These are phyloP conservation scores for Petrea volubilis DNA, from an alignment of 257 asterid genomes.

Conservation along the genomic window DNA sequence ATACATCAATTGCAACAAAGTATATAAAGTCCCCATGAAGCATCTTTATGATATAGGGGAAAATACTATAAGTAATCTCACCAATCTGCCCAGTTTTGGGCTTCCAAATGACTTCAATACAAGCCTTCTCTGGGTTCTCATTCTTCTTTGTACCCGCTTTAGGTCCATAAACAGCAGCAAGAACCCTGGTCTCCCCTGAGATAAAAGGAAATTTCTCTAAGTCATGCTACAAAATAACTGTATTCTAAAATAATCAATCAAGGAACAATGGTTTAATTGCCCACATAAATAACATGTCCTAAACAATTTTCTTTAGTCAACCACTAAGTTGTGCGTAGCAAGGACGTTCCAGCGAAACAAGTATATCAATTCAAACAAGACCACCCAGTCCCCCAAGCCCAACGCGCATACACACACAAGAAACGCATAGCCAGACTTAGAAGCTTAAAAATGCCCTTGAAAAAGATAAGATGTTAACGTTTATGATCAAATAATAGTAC, in stretches of 20 bases:
- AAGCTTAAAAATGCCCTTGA: not conserved
- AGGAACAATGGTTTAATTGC: not conserved
- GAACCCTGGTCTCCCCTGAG: constrained; percentile 92
- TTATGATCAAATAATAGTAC: not conserved
- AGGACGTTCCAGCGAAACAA: not conserved
- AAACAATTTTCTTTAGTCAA: not conserved
- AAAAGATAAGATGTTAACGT: not conserved
- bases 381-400: not conserved
- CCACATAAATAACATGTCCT: not conserved
- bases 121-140: constrained; percentile 94
- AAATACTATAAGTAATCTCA: constrained; percentile 23
- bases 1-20: constrained; percentile 3
- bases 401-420: not conserved
- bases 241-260: not conserved
- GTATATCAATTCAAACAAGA: not conserved
- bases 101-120: constrained; percentile 90
- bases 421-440: not conserved
- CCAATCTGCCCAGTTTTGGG: constrained; percentile 87
- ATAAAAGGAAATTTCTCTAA: constrained; percentile 9
- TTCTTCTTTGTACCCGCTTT: constrained; percentile 92
- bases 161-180: constrained; percentile 96
- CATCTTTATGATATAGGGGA: not conserved
- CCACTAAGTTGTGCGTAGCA: not conserved
- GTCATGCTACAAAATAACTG: not conserved
- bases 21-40: not conserved